Conservation (phyloP, 2,329 filamentous ascomycete genomes). For the Beauveria caledonica region DNA sequence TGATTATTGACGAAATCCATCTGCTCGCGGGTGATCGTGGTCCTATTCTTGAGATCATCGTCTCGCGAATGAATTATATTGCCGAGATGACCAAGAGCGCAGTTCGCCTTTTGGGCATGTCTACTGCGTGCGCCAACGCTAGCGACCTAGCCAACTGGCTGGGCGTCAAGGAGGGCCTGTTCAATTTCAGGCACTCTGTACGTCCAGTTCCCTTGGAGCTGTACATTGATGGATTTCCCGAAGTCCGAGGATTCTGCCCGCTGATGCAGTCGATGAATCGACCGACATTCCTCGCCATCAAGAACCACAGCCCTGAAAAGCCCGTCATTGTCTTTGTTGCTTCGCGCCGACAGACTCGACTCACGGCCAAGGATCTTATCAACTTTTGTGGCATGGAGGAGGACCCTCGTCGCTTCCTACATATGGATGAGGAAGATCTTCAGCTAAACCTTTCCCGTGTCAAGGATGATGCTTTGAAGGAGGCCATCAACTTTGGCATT, state of each 20-base stretch:
- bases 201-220: conserved; percentile 92
- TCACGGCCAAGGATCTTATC: conserved; percentile 93
- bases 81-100: conserved; percentile 85
- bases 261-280: conserved; percentile 99
- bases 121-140: conserved; percentile 93
- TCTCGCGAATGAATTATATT: conserved; percentile 94
- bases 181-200: conserved; percentile 96
- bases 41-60: conserved; percentile 97
- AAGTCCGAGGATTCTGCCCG: conserved; percentile 90
- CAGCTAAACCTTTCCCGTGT: conserved; percentile 80
- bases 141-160: conserved; percentile 93
- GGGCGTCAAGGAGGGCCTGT: conserved; percentile 88
- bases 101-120: conserved; percentile 95
- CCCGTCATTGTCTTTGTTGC: conserved; percentile 98
- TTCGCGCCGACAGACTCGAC: conserved; percentile 84
- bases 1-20: conserved; percentile 98
- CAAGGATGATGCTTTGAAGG: conserved; percentile 85
- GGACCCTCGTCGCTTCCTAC: conserved; percentile 84
- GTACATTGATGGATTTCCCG: conserved; percentile 95
- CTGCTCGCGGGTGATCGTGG: conserved; percentile 92
- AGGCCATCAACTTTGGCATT: conserved; percentile 95
- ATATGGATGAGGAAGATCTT: conserved; percentile 91
- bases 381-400: conserved; percentile 99
- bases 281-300: conserved; percentile 92
- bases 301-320: conserved; percentile 91